Evolutionary conservation across 495 filamentous ascomycete species (phyloP).

Genomic region (Aspergillus avenaceus): DNA sequence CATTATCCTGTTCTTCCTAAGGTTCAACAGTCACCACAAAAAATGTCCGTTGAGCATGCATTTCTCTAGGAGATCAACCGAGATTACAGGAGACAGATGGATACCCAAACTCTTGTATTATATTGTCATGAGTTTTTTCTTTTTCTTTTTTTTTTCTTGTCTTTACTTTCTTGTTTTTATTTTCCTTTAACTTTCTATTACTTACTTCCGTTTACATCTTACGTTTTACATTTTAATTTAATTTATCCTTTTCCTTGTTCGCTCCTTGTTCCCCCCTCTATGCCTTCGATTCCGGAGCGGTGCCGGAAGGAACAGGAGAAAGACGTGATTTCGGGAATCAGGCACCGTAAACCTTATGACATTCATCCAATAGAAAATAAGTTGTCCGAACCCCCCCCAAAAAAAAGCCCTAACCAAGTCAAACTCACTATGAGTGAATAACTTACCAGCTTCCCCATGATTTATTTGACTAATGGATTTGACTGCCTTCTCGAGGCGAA

Average conservation of each 20-base stretch:
- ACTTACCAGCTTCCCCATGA: background rate
- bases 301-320: background rate
- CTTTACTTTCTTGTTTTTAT: no score
- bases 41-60: no score
- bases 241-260: no score
- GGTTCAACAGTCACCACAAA: no score
- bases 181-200: no score
- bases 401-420: background rate
- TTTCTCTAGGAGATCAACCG: no score
- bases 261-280: no score
- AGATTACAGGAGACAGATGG: background rate
- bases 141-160: background rate
- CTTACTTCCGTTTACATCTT: no score
- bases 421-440: background rate
- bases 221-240: no score
- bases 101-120: background rate
- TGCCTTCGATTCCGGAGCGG: no score
- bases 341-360: background rate
- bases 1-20: no score
- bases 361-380: background rate
- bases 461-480: background rate
- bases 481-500: background rate
- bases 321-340: background rate
- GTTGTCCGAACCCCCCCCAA: background rate
- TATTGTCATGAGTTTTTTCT: no score